These are phyloP conservation scores for Clavariopsis aquatica DNA, from an alignment of 495 filamentous ascomycete species.

Conservation along the genomic window DNA sequence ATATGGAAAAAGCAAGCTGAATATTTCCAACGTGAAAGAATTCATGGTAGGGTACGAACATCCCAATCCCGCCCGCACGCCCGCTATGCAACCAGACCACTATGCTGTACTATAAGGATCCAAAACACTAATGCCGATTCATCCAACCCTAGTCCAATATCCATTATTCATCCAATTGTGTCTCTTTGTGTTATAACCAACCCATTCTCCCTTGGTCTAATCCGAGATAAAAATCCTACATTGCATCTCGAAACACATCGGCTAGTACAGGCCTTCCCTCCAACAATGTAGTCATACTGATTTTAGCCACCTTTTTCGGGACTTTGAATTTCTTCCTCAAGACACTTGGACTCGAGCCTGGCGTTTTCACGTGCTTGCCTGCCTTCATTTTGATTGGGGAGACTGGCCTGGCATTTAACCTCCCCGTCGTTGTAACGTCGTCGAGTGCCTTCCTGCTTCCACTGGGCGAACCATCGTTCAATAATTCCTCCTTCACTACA, in stretches of 20 bases:
- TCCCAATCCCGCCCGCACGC: too few species aligned
- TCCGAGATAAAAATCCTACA: conserved; percentile 10
- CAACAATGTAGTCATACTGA: conserved; percentile 39
- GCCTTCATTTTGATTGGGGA: not conserved
- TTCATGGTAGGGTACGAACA: too few species aligned
- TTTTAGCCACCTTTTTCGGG: conserved; percentile 29
- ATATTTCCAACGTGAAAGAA: too few species aligned
- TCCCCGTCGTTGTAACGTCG: conserved; percentile 15
- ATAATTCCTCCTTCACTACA: not conserved
- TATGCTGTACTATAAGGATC: too few species aligned
- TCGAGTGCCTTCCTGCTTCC: conserved; percentile 26
- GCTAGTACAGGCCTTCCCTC: conserved; percentile 53
- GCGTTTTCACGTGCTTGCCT: too few species aligned
- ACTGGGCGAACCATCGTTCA: conserved; percentile 18
- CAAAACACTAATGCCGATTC: too few species aligned
- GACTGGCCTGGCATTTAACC: not conserved
- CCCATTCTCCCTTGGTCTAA: too few species aligned
- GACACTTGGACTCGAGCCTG: conserved; percentile 9
- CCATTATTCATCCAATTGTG: too few species aligned
- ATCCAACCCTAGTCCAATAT: too few species aligned
- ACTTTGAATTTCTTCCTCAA: conserved; percentile 8
- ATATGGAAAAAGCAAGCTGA: too few species aligned
- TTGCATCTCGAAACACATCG: conserved; percentile 56
- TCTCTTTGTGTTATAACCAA: too few species aligned
- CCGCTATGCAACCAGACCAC: too few species aligned